Evolutionary conservation across 805 yeast genomes (phyloP), one percentile per base, ranked within the genome.

Genomic region (Wickerhamiella siamensis): DNA sequence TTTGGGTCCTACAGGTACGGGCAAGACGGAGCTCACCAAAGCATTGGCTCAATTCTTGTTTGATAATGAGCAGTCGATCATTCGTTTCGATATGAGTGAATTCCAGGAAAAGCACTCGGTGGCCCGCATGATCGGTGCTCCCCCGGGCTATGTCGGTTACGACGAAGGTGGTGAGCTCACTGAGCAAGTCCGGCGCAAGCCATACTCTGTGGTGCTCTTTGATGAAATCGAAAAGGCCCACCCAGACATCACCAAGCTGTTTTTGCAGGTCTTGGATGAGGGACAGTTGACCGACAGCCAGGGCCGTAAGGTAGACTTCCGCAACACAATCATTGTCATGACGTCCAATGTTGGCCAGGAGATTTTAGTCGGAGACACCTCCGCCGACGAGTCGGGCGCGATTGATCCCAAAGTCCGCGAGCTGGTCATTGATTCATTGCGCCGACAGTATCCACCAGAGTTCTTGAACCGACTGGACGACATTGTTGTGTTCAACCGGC

Each of bases 151-250:
- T 59, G 95, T 88, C 18, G 91, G 95, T 41, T 87, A 86, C 63
- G 98, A 88, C 56, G 91, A 82, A 53, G 66, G 74, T 32, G 98
- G 98, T 40, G 97, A 91, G 61, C 68, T 91, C 48, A 91, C 98
- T 1, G 97, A 91, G 61, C 94, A 95, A 4, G 93, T 91, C 8
- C 74, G 95, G 57, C 73, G 97, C 54, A 87, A 86, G 55, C 98
- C 98, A 6, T 88, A 88, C 52, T 72, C 96, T 1, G 95, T 88
- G 21, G 80, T 88, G 2, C 64, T 88, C 44, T 91, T 88, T 59
- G 98, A 88, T 61, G 98, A 88, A 64, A 83, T 88, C 60, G 98
- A 88, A 55, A 88, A 88, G 61, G 97, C 98, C 0, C 97, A 91
- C 59, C 80, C 86, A 2, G 98, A 88, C 61, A 80, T 88, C n/a